These are phyloP conservation scores for Pseudonectria foliicola DNA, from an alignment of 2,329 filamentous ascomycete genomes.

Conservation along the genomic window DNA sequence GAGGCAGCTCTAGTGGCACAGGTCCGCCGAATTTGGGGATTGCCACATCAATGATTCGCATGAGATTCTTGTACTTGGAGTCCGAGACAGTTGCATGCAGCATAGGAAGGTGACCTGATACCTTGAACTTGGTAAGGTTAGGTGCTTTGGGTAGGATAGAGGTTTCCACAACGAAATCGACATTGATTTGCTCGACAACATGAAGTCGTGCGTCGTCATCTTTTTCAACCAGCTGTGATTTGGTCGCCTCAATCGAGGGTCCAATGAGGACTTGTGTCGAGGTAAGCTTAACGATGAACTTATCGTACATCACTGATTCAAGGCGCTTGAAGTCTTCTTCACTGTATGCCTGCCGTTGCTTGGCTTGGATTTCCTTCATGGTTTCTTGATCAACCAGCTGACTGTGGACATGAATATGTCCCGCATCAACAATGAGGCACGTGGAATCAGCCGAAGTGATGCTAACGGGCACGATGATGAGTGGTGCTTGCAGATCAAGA, in stretches of 20 bases:
- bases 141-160: conserved; percentile 96
- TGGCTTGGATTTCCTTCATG: conserved; percentile 81
- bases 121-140: conserved; percentile 82
- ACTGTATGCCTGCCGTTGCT: conserved; percentile 79
- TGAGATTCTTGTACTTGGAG: conserved; percentile 91
- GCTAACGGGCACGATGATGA: conserved; percentile 93
- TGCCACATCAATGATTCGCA: conserved; percentile 92
- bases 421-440: conserved; percentile 91
- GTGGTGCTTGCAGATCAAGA: conserved; percentile 86
- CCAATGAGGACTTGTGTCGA: conserved; percentile 95
- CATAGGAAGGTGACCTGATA: conserved; percentile 87
- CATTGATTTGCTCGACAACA: conserved; percentile 93
- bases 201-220: conserved; percentile 68
- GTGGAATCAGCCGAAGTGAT: conserved; percentile 74
- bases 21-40: conserved; percentile 69
- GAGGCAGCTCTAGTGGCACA: conserved; percentile 11
- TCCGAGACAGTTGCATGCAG: conserved; percentile 90
- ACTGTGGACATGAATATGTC: conserved; percentile 90
- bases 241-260: conserved; percentile 84
- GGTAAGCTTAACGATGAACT: conserved; percentile 85
- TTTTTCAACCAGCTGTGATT: conserved; percentile 65
- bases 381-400: conserved; percentile 90
- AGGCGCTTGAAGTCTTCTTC: conserved; percentile 83
- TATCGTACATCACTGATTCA: conserved; percentile 95
- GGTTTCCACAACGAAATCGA: conserved; percentile 92